phyloP scores from a whole-genome alignment of 306 rosid species.

The Fragaria nilgerrensis region DNA sequence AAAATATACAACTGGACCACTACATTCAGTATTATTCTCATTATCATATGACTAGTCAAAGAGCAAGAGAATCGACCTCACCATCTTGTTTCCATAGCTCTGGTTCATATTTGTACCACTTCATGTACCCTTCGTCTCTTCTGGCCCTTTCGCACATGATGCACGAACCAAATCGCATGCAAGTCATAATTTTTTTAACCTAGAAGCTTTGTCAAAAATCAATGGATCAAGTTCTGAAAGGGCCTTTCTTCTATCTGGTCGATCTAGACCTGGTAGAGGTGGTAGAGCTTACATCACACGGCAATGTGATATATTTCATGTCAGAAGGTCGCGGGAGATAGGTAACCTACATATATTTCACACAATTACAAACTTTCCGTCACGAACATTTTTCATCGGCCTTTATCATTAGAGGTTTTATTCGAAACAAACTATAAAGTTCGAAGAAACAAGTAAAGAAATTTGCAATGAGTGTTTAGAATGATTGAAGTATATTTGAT shows the following conservation, averaged over 20 bases:
- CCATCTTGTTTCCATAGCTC: conserved; percentile 66
- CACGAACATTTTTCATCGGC: no score
- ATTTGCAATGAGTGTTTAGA: no score
- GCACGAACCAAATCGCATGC: conserved; percentile 34
- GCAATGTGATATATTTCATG: conserved; percentile 59
- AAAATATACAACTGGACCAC: no score
- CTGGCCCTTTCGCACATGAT: conserved; percentile 33
- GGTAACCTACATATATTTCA: no score
- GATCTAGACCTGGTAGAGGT: background rate
- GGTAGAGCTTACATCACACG: conserved; percentile 21
- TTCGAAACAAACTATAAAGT: no score
- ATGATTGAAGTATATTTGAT: no score
- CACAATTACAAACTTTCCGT: no score
- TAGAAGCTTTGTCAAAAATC: conserved; percentile 53
- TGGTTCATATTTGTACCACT: conserved; percentile 75
- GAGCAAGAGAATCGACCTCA: conserved; percentile 50
- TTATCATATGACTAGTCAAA: conserved; percentile 19
- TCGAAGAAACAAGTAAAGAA: no score
- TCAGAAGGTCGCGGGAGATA: no score
- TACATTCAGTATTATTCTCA: no score
- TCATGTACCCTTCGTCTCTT: conserved; percentile 59
- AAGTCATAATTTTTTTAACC: conserved; percentile 48
- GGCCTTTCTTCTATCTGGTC: background rate
- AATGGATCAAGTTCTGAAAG: conserved; percentile 38
- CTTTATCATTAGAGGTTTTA: no score